Evolutionary conservation across 495 filamentous ascomycete species (phyloP).

Genomic region (Aspergillus heteromorphus): DNA sequence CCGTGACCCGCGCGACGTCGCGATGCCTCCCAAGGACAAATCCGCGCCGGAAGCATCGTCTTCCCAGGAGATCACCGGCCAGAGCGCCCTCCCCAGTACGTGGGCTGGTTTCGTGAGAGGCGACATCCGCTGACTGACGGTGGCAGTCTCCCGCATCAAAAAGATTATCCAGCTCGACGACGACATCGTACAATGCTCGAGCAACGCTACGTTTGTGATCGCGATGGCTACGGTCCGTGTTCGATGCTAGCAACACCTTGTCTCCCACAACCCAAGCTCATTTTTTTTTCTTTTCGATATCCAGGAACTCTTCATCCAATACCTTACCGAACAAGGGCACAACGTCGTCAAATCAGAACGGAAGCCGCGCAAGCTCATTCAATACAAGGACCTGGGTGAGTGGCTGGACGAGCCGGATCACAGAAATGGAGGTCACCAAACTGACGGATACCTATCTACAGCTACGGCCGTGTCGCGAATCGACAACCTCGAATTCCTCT

Average conservation of each 20-base stretch:
- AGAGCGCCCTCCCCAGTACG: conserved; percentile 80
- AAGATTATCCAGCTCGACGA: conserved; percentile 87
- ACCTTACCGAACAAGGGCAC: conserved; percentile 77
- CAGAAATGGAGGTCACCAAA: not conserved
- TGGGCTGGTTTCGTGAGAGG: conserved; percentile 2
- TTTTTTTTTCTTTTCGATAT: not conserved
- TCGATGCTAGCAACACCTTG: no score
- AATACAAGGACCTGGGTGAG: conserved; percentile 88
- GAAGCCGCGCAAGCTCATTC: conserved; percentile 88
- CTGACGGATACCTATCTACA: conserved; percentile 18
- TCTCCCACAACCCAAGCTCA: no score
- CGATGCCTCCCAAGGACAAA: conserved; percentile 82
- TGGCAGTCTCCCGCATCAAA: conserved; percentile 79
- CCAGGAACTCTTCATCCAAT: conserved; percentile 94
- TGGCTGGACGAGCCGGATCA: not conserved
- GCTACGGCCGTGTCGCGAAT: conserved; percentile 82
- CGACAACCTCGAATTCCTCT: conserved; percentile 92
- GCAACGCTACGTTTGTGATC: conserved; percentile 91
- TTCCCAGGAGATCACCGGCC: conserved; percentile 77
- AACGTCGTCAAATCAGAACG: conserved; percentile 84
- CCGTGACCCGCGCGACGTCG: not conserved
- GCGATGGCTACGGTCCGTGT: conserved; percentile 73
- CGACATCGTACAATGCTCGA: conserved; percentile 78
- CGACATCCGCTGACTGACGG: not conserved
- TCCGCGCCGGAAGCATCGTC: conserved; percentile 54